Evolutionary conservation across 331 rosid species (phyloP).

Genomic region (Acacia concinna): DNA sequence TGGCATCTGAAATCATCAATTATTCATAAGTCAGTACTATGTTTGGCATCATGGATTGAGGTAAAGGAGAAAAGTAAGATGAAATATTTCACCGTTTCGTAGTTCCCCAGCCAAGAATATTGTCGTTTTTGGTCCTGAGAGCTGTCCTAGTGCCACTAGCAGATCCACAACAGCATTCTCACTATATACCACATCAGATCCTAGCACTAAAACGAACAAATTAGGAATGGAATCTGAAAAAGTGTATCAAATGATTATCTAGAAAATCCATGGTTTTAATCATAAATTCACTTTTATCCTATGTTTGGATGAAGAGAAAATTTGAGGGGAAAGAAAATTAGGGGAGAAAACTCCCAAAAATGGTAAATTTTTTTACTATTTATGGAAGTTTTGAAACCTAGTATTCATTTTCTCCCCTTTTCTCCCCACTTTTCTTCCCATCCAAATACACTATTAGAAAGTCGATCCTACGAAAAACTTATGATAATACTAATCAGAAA

Average conservation of each 20-base stretch:
- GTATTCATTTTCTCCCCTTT: too few species aligned
- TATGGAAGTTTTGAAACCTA: too few species aligned
- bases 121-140: slow-evolving; percentile 71
- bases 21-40: slow-evolving; percentile 12
- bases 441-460: too few species aligned
- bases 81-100: slow-evolving; percentile 55
- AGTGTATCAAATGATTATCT: background rate
- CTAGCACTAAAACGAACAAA: slow-evolving; percentile 54
- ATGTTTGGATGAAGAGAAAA: too few species aligned
- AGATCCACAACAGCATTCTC: slow-evolving; percentile 75
- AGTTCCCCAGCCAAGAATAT: slow-evolving; percentile 84
- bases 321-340: too few species aligned
- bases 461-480: too few species aligned
- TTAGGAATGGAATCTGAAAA: background rate
- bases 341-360: too few species aligned
- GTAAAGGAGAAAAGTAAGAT: background rate
- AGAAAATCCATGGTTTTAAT: background rate
- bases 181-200: slow-evolving; percentile 88
- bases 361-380: too few species aligned
- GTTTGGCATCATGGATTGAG: background rate
- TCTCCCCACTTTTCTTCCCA: too few species aligned
- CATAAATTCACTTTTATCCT: background rate
- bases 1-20: slow-evolving; percentile 58
- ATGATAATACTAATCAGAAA: background rate
- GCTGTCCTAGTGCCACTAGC: slow-evolving; percentile 61